Evolutionary conservation across 2,329 filamentous ascomycete species (phyloP), one percentile per base, ranked within the genome.

Genomic region (Magnaporthales sp.): DNA sequence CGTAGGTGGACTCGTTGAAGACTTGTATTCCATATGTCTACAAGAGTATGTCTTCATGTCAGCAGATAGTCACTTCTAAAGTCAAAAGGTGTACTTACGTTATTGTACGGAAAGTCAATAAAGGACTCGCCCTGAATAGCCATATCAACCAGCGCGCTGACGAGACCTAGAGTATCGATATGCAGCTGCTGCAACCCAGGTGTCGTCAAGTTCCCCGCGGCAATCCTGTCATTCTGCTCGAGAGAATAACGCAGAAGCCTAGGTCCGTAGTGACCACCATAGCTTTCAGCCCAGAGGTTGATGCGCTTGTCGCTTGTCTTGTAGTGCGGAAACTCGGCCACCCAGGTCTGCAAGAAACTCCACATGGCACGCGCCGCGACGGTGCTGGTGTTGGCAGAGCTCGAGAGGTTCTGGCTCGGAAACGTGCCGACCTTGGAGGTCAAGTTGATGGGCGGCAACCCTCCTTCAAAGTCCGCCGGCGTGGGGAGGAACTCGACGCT

Each of bases 231-330:
- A 66, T 82, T 82, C 68, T 81, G 78, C 63, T 80, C 73, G 63
- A 80, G 72, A 69, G 81, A 80, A 68, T 77, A 80, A 9, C 74
- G 68, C 78, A 80, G 3, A 74, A 77, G 26, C 0, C 78, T 66
- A 85, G 85, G 56, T 0, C 83, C 83, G 69, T 85, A 86, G 66
- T 84, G 81, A 19, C 85, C 84, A 27, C 85, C 85, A 67, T 86
- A 87, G 0, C 80, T 82, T 68, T 83, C 79, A 4, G 83, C 80
- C 64, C 82, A 85, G 66, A 87, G 78, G 2, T 81, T 81, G 67
- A 86, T 83, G 60, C 83, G 29, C 15, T 27, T 82, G 73, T 85
- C 81, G 71, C 60, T 5, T 11, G 8, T 26, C 56, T n/a, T 81
- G 81, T 90, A 89, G 51, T 81, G 80, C 0, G 86, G 87, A 67